Conservation (phyloP, 495 filamentous ascomycete species). For the Annulohypoxylon maeteangense region DNA sequence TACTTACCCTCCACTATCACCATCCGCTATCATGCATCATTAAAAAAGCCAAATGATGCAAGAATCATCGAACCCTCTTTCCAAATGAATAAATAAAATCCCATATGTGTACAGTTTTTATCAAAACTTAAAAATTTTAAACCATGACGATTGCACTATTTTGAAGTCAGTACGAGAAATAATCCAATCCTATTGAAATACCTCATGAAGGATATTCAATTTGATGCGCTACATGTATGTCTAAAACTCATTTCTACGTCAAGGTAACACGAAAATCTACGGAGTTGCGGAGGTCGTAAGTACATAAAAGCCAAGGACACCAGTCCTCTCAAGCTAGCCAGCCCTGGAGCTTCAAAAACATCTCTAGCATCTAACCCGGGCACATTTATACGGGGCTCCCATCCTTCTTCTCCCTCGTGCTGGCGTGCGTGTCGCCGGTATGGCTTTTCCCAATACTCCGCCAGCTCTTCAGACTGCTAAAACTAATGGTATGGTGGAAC, state of each 20-base stretch:
- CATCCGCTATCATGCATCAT: neutral
- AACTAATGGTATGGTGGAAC: constrained; percentile 53
- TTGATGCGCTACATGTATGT: neutral
- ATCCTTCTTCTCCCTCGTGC: constrained; percentile 37
- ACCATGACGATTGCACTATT: no score
- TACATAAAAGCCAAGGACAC: no score
- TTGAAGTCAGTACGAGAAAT: neutral
- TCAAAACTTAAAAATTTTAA: no score
- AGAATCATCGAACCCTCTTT: neutral
- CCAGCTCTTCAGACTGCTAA: constrained; percentile 58
- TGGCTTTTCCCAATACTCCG: constrained; percentile 46
- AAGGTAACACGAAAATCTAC: neutral
- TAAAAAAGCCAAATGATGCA: neutral
- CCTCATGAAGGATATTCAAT: neutral
- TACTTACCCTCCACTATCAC: neutral
- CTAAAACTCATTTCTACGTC: neutral
- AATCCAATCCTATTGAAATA: neutral
- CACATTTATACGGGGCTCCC: constrained; percentile 11
- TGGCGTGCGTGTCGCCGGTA: constrained; percentile 44
- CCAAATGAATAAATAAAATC: neutral
- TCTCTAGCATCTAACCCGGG: neutral
- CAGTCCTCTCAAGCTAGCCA: no score
- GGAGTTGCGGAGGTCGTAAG: no score
- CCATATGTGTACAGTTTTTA: no score
- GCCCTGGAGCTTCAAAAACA: no score